Conservation (phyloP, 345 rosid species). For the Populus alba region DNA sequence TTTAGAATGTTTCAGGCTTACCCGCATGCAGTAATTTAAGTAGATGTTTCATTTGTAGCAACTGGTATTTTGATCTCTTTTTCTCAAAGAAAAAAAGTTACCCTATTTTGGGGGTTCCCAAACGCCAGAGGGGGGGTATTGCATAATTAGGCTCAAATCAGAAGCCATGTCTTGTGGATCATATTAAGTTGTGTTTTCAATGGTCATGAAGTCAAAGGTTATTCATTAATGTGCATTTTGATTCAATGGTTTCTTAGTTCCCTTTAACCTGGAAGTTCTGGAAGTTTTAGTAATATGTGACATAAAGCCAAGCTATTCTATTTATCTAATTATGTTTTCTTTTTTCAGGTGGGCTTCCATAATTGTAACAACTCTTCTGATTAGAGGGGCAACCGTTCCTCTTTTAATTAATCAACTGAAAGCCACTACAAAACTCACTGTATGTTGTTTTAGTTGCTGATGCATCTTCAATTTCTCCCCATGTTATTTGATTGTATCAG, state of each 20-base stretch:
- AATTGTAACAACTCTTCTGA: constrained; percentile 57
- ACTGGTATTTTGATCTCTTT: no score
- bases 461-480: neutral
- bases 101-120: no score
- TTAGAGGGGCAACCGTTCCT: constrained; percentile 62
- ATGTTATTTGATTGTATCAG: neutral
- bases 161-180: no score
- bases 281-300: neutral
- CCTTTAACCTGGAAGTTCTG: neutral
- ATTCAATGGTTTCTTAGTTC: neutral
- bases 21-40: no score
- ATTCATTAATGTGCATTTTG: no score
- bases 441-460: constrained; percentile 28
- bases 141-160: no score
- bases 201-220: no score
- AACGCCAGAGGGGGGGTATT: no score
- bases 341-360: constrained; percentile 87
- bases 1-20: no score
- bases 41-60: no score
- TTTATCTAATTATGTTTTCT: neutral
- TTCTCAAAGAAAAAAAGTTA: no score
- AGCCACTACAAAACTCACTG: constrained; percentile 65
- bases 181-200: no score
- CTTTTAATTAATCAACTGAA: constrained; percentile 72
- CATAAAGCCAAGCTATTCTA: neutral